phyloP scores from a whole-genome alignment of 805 yeast genomes.

The Helenozyma rhizophorensis region DNA sequence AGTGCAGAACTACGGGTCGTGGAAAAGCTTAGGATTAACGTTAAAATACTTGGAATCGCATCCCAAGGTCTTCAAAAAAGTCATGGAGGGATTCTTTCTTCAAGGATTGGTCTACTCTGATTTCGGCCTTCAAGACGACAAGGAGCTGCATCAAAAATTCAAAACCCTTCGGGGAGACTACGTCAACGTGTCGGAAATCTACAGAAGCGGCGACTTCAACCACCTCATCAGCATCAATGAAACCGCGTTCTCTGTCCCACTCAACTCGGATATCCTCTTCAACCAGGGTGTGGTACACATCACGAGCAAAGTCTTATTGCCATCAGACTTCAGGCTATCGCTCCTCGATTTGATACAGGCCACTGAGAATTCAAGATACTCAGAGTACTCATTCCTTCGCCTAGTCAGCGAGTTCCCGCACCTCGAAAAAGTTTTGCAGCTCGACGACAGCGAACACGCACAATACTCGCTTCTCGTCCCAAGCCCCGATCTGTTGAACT shows the following conservation, averaged over 20 bases:
- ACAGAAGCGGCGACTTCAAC: constrained; percentile 16
- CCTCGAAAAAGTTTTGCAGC: constrained; percentile 38
- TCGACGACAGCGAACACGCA: constrained; percentile 23
- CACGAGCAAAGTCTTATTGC: constrained; percentile 51
- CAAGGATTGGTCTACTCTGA: constrained; percentile 68
- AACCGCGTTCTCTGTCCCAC: constrained; percentile 29
- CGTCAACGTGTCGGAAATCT: constrained; percentile 19
- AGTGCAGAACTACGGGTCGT: constrained; percentile 35
- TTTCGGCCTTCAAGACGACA: constrained; percentile 29
- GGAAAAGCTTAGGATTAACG: constrained; percentile 61
- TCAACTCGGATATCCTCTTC: constrained; percentile 64
- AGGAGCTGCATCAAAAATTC: constrained; percentile 9
- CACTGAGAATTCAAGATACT: constrained; percentile 32
- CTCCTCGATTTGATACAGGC: constrained; percentile 53
- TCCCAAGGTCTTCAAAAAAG: constrained; percentile 42
- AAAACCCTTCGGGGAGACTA: constrained; percentile 26
- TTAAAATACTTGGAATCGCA: constrained; percentile 55
- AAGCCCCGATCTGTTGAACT: constrained; percentile 48
- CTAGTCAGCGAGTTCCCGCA: constrained; percentile 43
- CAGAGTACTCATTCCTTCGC: constrained; percentile 33
- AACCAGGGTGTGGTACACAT: constrained; percentile 85
- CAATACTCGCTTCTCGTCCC: constrained; percentile 70
- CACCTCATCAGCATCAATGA: constrained; percentile 27
- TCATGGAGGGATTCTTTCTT: constrained; percentile 57
- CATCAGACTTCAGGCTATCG: constrained; percentile 50